These are phyloP conservation scores for Aspergillus haitiensis DNA, from an alignment of 495 filamentous ascomycete species.

Conservation along the genomic window DNA sequence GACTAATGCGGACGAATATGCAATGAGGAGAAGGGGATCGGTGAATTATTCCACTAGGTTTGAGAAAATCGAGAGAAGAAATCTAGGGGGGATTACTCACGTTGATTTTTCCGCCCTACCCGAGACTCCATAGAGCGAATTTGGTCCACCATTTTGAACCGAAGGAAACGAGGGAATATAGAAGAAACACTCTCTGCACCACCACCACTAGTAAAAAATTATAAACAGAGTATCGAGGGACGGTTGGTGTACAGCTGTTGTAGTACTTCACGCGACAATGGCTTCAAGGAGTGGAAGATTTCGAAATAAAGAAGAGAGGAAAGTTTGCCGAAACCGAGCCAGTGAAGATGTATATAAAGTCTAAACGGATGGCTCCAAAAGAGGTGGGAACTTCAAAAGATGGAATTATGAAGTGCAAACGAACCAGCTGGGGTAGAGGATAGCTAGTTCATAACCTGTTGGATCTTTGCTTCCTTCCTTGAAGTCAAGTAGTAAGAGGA, in stretches of 20 bases:
- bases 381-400: constrained; percentile 18
- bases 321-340: constrained; percentile 13
- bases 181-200: constrained; percentile 8
- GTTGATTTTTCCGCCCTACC: constrained; percentile 72
- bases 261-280: constrained; percentile 18
- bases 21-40: constrained; percentile 6
- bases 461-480: constrained; percentile 21
- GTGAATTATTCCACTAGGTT: constrained; percentile 1
- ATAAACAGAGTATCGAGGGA: constrained; percentile 15
- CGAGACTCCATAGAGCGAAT: constrained; percentile 75
- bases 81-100: constrained; percentile 54
- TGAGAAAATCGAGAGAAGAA: constrained; percentile 2
- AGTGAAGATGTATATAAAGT: constrained; percentile 19
- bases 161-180: constrained; percentile 10
- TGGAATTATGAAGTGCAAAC: constrained; percentile 14
- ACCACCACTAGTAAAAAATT: constrained; percentile 12
- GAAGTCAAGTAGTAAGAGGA: constrained; percentile 25
- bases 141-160: constrained; percentile 53
- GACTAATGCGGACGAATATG: constrained; percentile 2
- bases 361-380: constrained; percentile 16
- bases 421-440: constrained; percentile 22
- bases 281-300: constrained; percentile 20
- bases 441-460: constrained; percentile 22
- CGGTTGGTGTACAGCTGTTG: constrained; percentile 10
- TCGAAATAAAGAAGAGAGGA: constrained; percentile 9